These are phyloP conservation scores for Phialemoniopsis sp. DNA, from an alignment of 2,329 filamentous ascomycete species.

Conservation along the genomic window DNA sequence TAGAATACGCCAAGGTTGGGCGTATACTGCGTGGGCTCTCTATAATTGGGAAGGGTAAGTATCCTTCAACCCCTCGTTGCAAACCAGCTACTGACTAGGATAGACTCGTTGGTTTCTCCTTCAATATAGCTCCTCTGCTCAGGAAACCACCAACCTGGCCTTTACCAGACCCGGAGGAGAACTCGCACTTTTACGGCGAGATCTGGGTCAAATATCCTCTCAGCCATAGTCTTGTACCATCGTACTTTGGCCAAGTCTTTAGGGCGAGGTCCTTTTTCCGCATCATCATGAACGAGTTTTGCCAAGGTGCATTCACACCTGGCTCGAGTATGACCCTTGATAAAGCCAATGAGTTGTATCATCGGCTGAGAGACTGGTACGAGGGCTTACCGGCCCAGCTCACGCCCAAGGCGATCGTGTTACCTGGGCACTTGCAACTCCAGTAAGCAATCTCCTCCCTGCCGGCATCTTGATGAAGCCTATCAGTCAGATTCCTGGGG, in stretches of 20 bases:
- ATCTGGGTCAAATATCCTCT: constrained; percentile 28
- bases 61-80: no score
- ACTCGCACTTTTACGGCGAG: constrained; percentile 26
- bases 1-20: constrained; percentile 10
- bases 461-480: no score
- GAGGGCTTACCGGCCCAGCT: constrained; percentile 16
- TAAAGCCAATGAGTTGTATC: constrained; percentile 13
- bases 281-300: constrained; percentile 26
- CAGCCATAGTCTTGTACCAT: constrained; percentile 11
- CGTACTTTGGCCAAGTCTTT: constrained; percentile 20
- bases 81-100: neutral
- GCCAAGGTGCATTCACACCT: no score
- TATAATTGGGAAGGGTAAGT: constrained; percentile 26
- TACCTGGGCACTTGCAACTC: constrained; percentile 27
- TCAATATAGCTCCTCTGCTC: constrained; percentile 20
- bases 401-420: constrained; percentile 18
- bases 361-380: constrained; percentile 7
- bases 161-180: constrained; percentile 19
- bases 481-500: no score
- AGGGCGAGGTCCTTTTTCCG: constrained; percentile 20
- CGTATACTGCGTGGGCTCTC: constrained; percentile 27
- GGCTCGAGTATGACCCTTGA: constrained; percentile 7
- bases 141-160: constrained; percentile 19
- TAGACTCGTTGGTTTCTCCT: constrained; percentile 18
- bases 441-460: constrained; percentile 20